These are phyloP conservation scores for Ustilago bromivora DNA, from an alignment of 1,284 basidiomycete genomes.

Conservation along the genomic window DNA sequence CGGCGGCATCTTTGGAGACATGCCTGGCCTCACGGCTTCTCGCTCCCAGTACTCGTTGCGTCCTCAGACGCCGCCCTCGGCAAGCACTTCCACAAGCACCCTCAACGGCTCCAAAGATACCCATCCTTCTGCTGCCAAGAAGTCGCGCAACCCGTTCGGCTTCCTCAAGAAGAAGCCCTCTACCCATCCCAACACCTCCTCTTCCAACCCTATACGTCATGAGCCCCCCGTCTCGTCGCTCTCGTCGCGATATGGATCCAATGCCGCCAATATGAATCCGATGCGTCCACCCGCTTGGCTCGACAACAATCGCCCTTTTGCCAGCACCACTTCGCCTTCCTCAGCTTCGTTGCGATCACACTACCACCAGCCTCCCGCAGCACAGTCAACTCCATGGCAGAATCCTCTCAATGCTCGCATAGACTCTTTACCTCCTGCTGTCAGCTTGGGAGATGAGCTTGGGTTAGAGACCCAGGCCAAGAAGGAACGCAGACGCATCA, in stretches of 20 bases:
- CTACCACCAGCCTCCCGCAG: conserved; percentile 25
- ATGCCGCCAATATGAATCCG: conserved; percentile 39
- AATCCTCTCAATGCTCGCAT: conserved; percentile 25
- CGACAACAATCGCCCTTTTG: conserved; percentile 30
- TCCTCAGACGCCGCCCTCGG: conserved; percentile 52
- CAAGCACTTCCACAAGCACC: conserved; percentile 44
- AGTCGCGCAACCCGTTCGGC: conserved; percentile 59
- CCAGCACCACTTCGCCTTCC: conserved; percentile 25
- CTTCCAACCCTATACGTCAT: conserved; percentile 28
- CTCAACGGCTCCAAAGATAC: conserved; percentile 40
- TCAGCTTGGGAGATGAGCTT: conserved; percentile 51
- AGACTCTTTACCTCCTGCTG: conserved; percentile 30
- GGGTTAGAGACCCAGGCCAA: conserved; percentile 30
- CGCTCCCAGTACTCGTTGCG: conserved; percentile 39
- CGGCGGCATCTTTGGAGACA: conserved; percentile 22
- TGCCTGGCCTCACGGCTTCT: conserved; percentile 20
- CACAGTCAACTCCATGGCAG: conserved; percentile 26
- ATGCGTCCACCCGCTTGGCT: conserved; percentile 48
- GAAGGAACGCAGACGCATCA: conserved; percentile 49
- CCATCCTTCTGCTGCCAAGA: conserved; percentile 29
- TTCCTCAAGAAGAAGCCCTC: conserved; percentile 62
- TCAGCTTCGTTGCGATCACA: conserved; percentile 36
- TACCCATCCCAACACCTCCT: conserved; percentile 31
- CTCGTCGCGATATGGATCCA: conserved; percentile 42
- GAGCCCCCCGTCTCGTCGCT: conserved; percentile 39